These are phyloP conservation scores for Mediolabrus comicus DNA, from an alignment of 108 stramenopile genomes.

Conservation along the genomic window DNA sequence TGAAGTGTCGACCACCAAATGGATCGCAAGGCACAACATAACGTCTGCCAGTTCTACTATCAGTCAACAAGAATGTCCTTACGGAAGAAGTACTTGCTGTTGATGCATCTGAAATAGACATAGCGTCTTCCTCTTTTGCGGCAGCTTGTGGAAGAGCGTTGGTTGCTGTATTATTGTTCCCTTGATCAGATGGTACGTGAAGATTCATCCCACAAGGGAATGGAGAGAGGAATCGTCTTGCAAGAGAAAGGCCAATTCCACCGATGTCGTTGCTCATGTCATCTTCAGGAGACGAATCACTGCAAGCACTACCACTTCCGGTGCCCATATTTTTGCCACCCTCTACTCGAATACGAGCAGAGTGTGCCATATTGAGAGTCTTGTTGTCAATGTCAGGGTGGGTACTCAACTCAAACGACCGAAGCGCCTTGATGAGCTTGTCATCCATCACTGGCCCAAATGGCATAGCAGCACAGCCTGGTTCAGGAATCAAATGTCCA, in stretches of 20 bases:
- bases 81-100: constrained; percentile 39
- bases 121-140: constrained; percentile 55
- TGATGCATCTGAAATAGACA: constrained; percentile 52
- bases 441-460: constrained; percentile 83
- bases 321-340: constrained; percentile 52
- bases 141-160: background rate
- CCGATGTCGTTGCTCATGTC: constrained; percentile 37
- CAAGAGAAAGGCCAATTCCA: constrained; percentile 39
- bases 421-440: constrained; percentile 69
- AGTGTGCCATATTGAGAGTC: constrained; percentile 65
- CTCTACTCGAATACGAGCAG: constrained; percentile 76
- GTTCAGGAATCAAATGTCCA: constrained; percentile 80
- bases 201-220: constrained; percentile 45
- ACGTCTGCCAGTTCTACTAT: constrained; percentile 70
- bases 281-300: constrained; percentile 25
- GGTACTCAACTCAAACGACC: constrained; percentile 58
- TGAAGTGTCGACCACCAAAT: constrained; percentile 80
- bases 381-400: constrained; percentile 62
- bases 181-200: constrained; percentile 31
- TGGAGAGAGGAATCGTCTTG: constrained; percentile 33
- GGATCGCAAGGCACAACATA: constrained; percentile 85
- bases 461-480: constrained; percentile 72
- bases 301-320: constrained; percentile 31
- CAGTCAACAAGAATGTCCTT: constrained; percentile 79
- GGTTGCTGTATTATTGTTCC: constrained; percentile 8